These are phyloP conservation scores for Colletotrichum lindemuthianum DNA, from an alignment of 2,329 filamentous ascomycete species.

Conservation along the genomic window DNA sequence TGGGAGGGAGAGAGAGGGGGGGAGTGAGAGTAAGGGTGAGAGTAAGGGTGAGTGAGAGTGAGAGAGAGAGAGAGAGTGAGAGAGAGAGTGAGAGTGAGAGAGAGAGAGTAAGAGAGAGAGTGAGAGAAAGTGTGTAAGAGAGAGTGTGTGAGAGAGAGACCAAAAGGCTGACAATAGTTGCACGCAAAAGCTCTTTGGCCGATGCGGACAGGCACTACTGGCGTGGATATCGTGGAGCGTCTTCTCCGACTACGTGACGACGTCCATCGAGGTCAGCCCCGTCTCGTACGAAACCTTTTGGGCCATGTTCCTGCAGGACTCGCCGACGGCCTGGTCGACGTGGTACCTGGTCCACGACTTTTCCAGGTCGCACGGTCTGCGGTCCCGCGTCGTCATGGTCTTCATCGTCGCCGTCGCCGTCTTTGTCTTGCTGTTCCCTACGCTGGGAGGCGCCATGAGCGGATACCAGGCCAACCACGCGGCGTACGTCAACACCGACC, in stretches of 20 bases:
- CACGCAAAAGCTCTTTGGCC: conserved; percentile 43
- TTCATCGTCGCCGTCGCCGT: conserved; percentile 40
- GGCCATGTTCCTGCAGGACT: conserved; percentile 38
- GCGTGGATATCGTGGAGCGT: conserved; percentile 41
- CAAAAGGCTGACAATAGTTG: not conserved
- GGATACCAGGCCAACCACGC: conserved; percentile 40
- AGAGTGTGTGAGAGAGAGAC: too few relatives aligned
- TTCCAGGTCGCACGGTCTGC: conserved; percentile 31
- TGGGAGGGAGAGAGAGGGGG: too few relatives aligned
- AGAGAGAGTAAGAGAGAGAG: too few relatives aligned
- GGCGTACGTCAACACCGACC: conserved; percentile 38
- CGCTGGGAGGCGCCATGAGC: conserved; percentile 42
- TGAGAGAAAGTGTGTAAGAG: too few relatives aligned
- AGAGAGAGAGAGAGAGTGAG: too few relatives aligned
- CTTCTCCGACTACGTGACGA: conserved; percentile 41
- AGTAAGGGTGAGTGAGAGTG: too few relatives aligned
- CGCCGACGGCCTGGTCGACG: conserved; percentile 37
- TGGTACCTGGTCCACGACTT: conserved; percentile 37
- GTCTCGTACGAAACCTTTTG: conserved; percentile 43
- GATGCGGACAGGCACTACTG: conserved; percentile 41
- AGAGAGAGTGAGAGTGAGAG: too few relatives aligned
- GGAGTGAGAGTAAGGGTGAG: too few relatives aligned
- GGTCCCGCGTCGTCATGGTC: conserved; percentile 38
- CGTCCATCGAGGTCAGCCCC: conserved; percentile 39
- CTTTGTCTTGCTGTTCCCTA: conserved; percentile 43